Evolutionary conservation across 208 protist genomes (phyloP), one percentile per base, ranked within the genome.

Genomic region (Endotrypanum monterogeii): DNA sequence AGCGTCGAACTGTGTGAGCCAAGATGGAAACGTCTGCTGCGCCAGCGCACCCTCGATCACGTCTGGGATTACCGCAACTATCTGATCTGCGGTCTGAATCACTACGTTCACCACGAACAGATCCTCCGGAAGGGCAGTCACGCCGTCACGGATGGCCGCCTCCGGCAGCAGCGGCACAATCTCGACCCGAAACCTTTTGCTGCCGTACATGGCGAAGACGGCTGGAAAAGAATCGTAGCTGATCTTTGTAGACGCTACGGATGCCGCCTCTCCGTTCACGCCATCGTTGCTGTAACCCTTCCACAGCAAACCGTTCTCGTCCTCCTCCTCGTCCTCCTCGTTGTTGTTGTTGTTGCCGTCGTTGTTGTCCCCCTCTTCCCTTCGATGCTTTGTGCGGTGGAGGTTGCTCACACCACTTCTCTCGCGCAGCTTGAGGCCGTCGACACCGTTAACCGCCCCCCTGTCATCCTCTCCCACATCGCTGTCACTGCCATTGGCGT

Each of bases 61-160:
- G 67, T 98, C 94, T 0, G 92, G 92, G 23, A 96, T 78, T 18
- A 96, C 94, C 18, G 88, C 84, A 8, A 98, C 76, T 8, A 89
- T 75, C 74, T 83, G 25, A 30, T 81, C 71, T 1, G 83, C 80
- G 57, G 86, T 84, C 7, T 73, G 67, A n/a, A 98, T 75, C 60
- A 78, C 46, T 28, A 94, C 76, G 66, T 94, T 91, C 56, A 96
- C 85, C 1, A 93, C 37, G 74, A 96, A 96, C 52, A 96, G 67
- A 56, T 91, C 86, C 2, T 88, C 86, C 9, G 73, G 79, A 50
- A 83, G 68, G 41, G 68, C 37, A 11, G 68, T 80, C 35, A 86
- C 77, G 20, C 85, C 87, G 58, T 83, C 88, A 30, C 65, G 67
- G 4, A 83, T 71, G 48, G 79, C 84, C 20, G 87, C 78, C 48